These are phyloP conservation scores for Lyophyllum decastes DNA, from an alignment of 768 basidiomycete genomes.

Conservation along the genomic window DNA sequence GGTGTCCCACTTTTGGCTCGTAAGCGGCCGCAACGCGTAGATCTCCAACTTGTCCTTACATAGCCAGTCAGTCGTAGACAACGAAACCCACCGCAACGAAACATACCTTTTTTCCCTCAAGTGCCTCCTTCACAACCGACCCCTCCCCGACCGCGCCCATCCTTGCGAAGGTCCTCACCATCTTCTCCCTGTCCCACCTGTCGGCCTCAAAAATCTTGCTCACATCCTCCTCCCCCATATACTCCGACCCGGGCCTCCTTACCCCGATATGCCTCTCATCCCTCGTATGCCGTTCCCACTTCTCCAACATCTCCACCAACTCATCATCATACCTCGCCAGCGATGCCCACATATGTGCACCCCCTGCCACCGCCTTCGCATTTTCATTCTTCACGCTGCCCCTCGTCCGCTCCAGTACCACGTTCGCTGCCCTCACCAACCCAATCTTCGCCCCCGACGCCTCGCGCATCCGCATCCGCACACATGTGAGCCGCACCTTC, in stretches of 20 bases:
- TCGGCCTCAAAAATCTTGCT: conserved; percentile 49
- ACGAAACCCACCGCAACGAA: background rate
- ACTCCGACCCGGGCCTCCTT: conserved; percentile 32
- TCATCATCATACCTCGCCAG: conserved; percentile 80
- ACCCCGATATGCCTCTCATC: conserved; percentile 39
- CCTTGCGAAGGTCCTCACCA: conserved; percentile 75
- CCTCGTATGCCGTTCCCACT: conserved; percentile 60
- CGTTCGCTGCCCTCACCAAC: conserved; percentile 59
- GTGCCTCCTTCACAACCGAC: conserved; percentile 26
- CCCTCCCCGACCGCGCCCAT: conserved; percentile 44
- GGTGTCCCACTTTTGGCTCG: conserved; percentile 42
- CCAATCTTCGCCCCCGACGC: conserved; percentile 48
- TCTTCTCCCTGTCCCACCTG: conserved; percentile 74
- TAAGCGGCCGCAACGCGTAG: conserved; percentile 48
- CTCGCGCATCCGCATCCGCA: conserved; percentile 64
- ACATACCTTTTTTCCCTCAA: conserved; percentile 35
- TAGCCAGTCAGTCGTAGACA: background rate
- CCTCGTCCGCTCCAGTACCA: conserved; percentile 48
- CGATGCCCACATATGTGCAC: conserved; percentile 63
- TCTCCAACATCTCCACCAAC: conserved; percentile 62
- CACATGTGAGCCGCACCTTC: conserved; percentile 57
- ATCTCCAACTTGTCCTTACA: conserved; percentile 35
- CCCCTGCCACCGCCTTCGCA: conserved; percentile 17
- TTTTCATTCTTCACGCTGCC: conserved; percentile 37
- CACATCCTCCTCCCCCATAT: conserved; percentile 37